These are phyloP conservation scores for Puccinia coronata DNA, from an alignment of 1,284 basidiomycete genomes.

Conservation along the genomic window DNA sequence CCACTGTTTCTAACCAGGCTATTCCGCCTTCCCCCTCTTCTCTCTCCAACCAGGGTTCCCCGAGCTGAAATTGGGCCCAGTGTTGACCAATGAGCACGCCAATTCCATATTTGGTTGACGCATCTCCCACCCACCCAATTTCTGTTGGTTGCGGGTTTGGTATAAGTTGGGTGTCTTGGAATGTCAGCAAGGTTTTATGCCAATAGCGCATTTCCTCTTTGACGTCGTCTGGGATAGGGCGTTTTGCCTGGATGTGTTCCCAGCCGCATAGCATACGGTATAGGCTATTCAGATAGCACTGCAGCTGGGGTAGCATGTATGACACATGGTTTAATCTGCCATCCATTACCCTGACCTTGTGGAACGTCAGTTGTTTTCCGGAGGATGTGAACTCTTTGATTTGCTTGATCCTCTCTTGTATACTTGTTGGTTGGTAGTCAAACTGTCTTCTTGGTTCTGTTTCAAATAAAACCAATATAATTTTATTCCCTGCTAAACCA, in stretches of 20 bases:
- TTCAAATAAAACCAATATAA: constrained; percentile 1
- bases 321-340: background rate
- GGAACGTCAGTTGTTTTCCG: background rate
- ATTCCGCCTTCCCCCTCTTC: background rate
- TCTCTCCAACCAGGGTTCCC: too few species aligned
- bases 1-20: background rate
- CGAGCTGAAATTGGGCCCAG: too few species aligned
- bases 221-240: too few species aligned
- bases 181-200: background rate
- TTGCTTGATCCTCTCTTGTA: background rate
- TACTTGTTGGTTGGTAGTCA: background rate
- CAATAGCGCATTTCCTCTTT: background rate
- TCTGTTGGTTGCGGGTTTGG: background rate
- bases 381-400: background rate
- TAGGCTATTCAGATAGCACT: background rate
- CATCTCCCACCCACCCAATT: background rate
- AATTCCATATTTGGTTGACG: background rate
- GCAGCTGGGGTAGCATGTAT: background rate
- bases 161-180: background rate
- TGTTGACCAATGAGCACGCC: background rate
- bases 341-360: background rate
- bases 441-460: background rate
- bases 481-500: background rate
- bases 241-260: too few species aligned
- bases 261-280: background rate